Evolutionary conservation across 345 rosid genomes (phyloP).

Genomic region (Aurinia saxatilis): DNA sequence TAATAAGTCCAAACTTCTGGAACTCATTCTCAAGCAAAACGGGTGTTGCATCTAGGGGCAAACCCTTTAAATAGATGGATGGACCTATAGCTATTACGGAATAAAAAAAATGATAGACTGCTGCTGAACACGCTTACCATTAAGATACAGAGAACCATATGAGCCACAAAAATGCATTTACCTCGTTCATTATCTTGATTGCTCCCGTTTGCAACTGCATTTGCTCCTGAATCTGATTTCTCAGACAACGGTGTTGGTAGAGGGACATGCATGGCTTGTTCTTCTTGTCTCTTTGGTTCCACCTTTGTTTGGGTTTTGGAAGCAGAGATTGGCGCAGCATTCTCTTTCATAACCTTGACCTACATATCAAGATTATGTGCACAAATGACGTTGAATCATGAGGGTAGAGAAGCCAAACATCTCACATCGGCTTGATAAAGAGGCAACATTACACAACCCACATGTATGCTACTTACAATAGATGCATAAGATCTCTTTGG

Average conservation of each 20-base stretch:
- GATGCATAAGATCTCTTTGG: constrained; percentile 95
- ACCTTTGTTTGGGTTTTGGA: constrained; percentile 39
- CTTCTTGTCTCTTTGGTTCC: constrained; percentile 58
- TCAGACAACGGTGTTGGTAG: constrained; percentile 41
- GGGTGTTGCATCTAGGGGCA: constrained; percentile 63
- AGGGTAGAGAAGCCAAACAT: neutral
- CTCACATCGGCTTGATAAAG: neutral
- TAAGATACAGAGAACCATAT: neutral
- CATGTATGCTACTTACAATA: constrained; percentile 49
- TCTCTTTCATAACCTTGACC: constrained; percentile 82
- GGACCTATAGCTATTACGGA: constrained; percentile 55
- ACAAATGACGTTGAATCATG: neutral
- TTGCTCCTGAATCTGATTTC: constrained; percentile 36
- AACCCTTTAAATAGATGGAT: constrained; percentile 80
- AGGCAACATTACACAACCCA: neutral
- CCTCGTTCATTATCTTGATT: constrained; percentile 57
- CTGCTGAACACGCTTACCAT: neutral
- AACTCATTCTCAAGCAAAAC: constrained; percentile 72
- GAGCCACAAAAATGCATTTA: neutral
- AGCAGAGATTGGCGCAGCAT: constrained; percentile 38
- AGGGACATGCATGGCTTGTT: constrained; percentile 31
- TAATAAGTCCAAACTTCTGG: constrained; percentile 80
- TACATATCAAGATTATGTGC: constrained; percentile 19
- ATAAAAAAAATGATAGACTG: neutral
- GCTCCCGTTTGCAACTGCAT: constrained; percentile 50